A percentile compares a stretch with the other conserved stretches of the same genome.
Evolutionary conservation across 225 moss, liverwort and hornwort species (phyloP).

Genomic region (Polytrichum commune): DNA sequence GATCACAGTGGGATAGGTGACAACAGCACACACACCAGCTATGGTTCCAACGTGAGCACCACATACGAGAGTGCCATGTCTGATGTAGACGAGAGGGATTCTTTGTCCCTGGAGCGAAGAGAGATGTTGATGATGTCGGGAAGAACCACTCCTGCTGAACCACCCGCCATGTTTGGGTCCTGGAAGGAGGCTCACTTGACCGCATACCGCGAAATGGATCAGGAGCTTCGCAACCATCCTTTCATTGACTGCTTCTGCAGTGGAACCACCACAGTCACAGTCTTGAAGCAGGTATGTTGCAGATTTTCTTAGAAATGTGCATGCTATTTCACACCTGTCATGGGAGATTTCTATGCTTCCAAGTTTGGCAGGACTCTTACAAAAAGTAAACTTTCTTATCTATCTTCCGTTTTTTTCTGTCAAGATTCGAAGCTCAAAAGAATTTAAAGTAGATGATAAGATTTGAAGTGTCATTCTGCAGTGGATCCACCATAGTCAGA

Average conservation of each 20-base stretch:
- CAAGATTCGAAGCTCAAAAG: too few relatives aligned
- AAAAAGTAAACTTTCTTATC: too few relatives aligned
- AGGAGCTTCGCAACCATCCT: slow-evolving; percentile 38
- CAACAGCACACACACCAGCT: slow-evolving; percentile 48
- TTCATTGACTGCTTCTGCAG: slow-evolving; percentile 57
- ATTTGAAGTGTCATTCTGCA: too few relatives aligned
- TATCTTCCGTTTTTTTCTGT: too few relatives aligned
- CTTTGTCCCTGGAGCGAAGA: not conserved
- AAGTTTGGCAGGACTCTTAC: too few relatives aligned
- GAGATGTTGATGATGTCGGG: not conserved
- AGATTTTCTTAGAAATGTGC: not conserved
- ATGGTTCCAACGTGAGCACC: slow-evolving; percentile 55
- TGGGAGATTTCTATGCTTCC: too few relatives aligned
- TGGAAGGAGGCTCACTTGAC: slow-evolving; percentile 50
- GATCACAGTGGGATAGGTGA: slow-evolving; percentile 4
- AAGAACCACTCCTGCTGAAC: slow-evolving; percentile 4
- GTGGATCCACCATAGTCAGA: too few relatives aligned
- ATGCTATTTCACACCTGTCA: not conserved
- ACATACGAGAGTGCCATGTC: slow-evolving; percentile 53
- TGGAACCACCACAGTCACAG: slow-evolving; percentile 53
- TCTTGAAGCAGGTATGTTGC: slow-evolving; percentile 44
- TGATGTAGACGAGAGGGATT: slow-evolving; percentile 41
- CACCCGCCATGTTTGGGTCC: slow-evolving; percentile 39
- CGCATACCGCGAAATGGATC: slow-evolving; percentile 53
- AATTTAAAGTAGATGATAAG: too few relatives aligned